Evolutionary conservation across 768 basidiomycete species (phyloP).

Genomic region (Tylopilus cervinicoccineus): DNA sequence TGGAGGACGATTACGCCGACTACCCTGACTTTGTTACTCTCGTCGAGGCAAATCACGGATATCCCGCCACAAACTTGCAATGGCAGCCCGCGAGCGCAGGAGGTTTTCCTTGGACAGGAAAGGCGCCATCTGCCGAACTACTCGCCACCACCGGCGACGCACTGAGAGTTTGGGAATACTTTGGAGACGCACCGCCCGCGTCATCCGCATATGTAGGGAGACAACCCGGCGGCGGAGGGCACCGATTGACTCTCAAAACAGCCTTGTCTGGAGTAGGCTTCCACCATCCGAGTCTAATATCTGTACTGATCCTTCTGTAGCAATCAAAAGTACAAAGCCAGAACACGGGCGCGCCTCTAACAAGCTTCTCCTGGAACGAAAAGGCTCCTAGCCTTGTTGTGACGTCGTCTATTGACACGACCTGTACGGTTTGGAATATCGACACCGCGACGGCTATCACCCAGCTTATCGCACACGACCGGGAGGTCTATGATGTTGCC

Average conservation of each 20-base stretch:
- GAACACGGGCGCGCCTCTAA: conserved; percentile 83
- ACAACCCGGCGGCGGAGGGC: conserved; percentile 50
- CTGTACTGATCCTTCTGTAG: conserved; percentile 31
- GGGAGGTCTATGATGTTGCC: conserved; percentile 96
- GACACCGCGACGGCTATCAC: conserved; percentile 91
- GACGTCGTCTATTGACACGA: conserved; percentile 97
- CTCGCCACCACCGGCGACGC: conserved; percentile 95
- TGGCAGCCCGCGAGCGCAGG: conserved; percentile 83
- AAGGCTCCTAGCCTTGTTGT: conserved; percentile 88
- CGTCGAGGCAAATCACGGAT: conserved; percentile 81
- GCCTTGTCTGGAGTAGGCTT: conserved; percentile 74
- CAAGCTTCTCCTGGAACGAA: conserved; percentile 97
- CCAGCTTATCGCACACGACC: conserved; percentile 95
- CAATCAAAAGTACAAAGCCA: conserved; percentile 90
- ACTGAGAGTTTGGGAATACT: conserved; percentile 87
- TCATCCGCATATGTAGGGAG: conserved; percentile 70
- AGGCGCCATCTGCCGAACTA: conserved; percentile 66
- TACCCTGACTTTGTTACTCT: conserved; percentile 86
- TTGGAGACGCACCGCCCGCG: conserved; percentile 55
- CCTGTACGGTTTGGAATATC: conserved; percentile 99
- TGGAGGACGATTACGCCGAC: conserved; percentile 78
- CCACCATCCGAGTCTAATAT: conserved; percentile 3
- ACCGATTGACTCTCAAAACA: conserved; percentile 68
- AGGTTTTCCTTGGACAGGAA: conserved; percentile 65
- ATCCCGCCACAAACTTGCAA: conserved; percentile 89